phyloP scores from a whole-genome alignment of 2,329 filamentous ascomycete genomes.

The Emydomyces testavorans region DNA sequence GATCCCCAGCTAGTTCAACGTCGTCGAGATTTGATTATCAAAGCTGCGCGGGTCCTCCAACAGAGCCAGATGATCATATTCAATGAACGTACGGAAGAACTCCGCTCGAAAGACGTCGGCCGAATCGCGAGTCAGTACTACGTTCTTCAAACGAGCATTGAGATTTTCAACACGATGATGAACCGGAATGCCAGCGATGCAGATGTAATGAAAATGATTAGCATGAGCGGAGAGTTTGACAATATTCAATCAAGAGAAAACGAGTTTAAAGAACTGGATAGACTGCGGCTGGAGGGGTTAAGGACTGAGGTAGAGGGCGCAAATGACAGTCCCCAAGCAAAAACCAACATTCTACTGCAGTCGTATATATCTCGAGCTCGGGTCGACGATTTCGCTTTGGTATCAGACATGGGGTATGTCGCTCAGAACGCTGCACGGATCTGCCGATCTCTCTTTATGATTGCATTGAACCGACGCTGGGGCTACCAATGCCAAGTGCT shows the following conservation, averaged over 20 bases:
- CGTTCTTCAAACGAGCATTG: slow-evolving; percentile 81
- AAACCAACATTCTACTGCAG: slow-evolving; percentile 92
- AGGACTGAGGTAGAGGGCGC: slow-evolving; percentile 67
- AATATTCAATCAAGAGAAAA: slow-evolving; percentile 88
- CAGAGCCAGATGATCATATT: slow-evolving; percentile 98
- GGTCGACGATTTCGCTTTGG: slow-evolving; percentile 84
- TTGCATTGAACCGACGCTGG: slow-evolving; percentile 89
- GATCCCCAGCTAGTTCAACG: slow-evolving; percentile 80
- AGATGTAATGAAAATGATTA: slow-evolving; percentile 90
- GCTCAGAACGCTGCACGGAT: slow-evolving; percentile 93
- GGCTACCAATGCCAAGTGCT: slow-evolving; percentile 89
- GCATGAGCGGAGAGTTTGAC: slow-evolving; percentile 94
- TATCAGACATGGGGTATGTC: slow-evolving; percentile 87
- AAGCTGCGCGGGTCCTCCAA: slow-evolving; percentile 76
- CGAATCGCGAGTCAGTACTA: slow-evolving; percentile 97
- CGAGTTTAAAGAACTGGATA: slow-evolving; percentile 75
- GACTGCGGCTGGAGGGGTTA: slow-evolving; percentile 57
- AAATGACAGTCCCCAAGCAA: slow-evolving; percentile 60
- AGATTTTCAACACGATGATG: slow-evolving; percentile 97
- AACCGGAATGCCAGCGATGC: slow-evolving; percentile 71
- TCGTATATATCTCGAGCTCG: slow-evolving; percentile 82
- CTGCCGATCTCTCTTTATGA: slow-evolving; percentile 91
- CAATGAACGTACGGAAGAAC: slow-evolving; percentile 85
- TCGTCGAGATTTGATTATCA: slow-evolving; percentile 71
- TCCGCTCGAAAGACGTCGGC: slow-evolving; percentile 87